Evolutionary conservation across 352 stramenopile genomes (phyloP), one percentile per base, ranked within the genome.

Genomic region (Pythium vanterpoolii): DNA sequence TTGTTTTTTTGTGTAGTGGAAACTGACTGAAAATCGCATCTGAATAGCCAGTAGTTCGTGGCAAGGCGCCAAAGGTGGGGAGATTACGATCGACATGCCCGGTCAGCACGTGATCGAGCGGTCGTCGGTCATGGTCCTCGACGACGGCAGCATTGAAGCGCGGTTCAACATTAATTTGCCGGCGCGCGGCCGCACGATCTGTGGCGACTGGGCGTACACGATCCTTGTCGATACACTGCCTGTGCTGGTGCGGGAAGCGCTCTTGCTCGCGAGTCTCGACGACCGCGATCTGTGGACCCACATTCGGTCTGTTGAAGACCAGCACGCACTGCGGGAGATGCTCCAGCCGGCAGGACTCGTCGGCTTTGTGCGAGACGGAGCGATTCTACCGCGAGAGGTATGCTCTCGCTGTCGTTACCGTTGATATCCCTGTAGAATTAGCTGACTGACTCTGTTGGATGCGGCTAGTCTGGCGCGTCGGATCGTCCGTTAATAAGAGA

Each of bases 141-240:
- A 79, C 10, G 75, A 76, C 43, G 95, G 95, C 33, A 76, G 84
- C 42, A 69, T 99, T 5, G 86, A 97, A 61, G 91, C 83, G 16
- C 86, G 97, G 47, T 97, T 99, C 68, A 98, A 93, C 27, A 90
- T 99, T 58, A 98, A 97, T 51, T 82, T 99, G 31, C 96, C 96
- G 5, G 96, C 96, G 16, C 77, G 89, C 24, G 96, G 96, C 2
- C 83, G 96, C 44, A 95, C 77, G 45, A 98, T 99, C 65, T 95
- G 95, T 39, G 96, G 96, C 36, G 74, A 96, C 26, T 97, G 87
- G 73, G 95, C 94, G 24, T 79, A 87, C 59, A 83, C 95, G 24
- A 98, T 98, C 58, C 83, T 99, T 28, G 77, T 91, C 8, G 75
- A 94, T 26, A 93, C 83, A 19, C 60, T 98, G 10, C 93, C 94